Conservation (phyloP, 371 early-diverging fungal species). For the Mortierella sp. region DNA sequence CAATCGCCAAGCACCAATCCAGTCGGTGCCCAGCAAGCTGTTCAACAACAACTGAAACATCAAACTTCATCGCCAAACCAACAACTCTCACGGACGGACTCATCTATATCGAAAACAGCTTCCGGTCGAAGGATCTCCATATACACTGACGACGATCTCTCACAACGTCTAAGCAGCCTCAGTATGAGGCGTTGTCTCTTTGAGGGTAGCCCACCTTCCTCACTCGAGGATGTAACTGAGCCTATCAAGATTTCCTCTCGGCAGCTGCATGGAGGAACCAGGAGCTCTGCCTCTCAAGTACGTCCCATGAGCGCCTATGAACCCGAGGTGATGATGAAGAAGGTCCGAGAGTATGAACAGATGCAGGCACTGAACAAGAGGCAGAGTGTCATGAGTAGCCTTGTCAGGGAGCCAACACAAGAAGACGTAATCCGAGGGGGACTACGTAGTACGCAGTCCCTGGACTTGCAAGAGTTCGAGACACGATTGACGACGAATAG, state of each 20-base stretch:
- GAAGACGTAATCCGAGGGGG: neutral
- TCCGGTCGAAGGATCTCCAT: neutral
- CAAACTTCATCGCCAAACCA: neutral
- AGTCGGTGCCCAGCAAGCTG: conserved; percentile 8
- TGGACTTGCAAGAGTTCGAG: conserved; percentile 20
- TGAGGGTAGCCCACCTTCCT: conserved; percentile 8
- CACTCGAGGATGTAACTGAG: neutral
- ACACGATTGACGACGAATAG: conserved; percentile 4
- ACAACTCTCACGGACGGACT: neutral
- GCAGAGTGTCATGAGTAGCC: neutral
- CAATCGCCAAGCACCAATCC: conserved; percentile 15
- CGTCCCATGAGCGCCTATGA: conserved; percentile 22
- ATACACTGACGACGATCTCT: neutral
- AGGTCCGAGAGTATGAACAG: conserved; percentile 6
- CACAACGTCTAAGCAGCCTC: neutral
- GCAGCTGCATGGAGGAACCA: neutral
- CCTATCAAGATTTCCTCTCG: neutral
- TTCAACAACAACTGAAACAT: neutral
- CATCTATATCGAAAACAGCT: neutral
- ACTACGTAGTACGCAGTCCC: conserved; percentile 21
- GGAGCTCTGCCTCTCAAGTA: neutral
- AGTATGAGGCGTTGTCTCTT: conserved; percentile 18
- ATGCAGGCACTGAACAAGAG: neutral
- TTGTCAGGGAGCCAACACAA: neutral
- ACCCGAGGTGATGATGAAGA: conserved; percentile 1